Evolutionary conservation across 2,329 filamentous ascomycete species (phyloP), one percentile per base, ranked within the genome.

Genomic region (Trichoderma breve): DNA sequence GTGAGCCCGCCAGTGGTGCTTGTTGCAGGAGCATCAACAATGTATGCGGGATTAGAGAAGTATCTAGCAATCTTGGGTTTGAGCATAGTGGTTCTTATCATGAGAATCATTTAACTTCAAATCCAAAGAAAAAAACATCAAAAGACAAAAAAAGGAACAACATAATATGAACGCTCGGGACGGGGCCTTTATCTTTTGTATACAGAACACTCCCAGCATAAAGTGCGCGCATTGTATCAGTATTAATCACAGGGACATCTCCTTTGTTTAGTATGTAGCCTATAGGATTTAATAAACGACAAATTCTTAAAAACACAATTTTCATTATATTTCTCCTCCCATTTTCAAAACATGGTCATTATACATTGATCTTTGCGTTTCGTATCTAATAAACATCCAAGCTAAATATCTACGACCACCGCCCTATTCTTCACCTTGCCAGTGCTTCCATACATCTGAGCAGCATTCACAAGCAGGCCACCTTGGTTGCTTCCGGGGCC

Each of bases 381-480:
- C 28, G 3, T 24, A 24, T 47, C 18, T 47, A 24, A 4, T 30
- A 28, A 24, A 24, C 7, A 58, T n/a, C 9, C 8, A 26, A 28
- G n/a, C 26, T 62, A 72, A 26, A 81, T 79, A 55, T 81, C 80
- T 30, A 83, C 79, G 1, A 82, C 79, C 12, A 82, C 75, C 7
- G 80, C 80, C 30, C 81, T 75, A 58, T 82, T 86, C 32, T 82
- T 83, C 53, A 87, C 77, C 73, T 81, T 84, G 3, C 86, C 86
- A 1, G 86, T 85, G 72, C 85, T 86, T 12, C 86, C 85, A 74
- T 86, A 81, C 82, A 88, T 87, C 76, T 89, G 86, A 1, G 83
- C 85, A 1, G 87, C 88, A 75, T 90, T 90, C 34, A 89, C 83
- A 82, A 90, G 83, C 30, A 89, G 73, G 9, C 83, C 82, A 18